phyloP scores from a whole-genome alignment of 495 filamentous ascomycete genomes.

The Aspergillus heteromorphus region DNA sequence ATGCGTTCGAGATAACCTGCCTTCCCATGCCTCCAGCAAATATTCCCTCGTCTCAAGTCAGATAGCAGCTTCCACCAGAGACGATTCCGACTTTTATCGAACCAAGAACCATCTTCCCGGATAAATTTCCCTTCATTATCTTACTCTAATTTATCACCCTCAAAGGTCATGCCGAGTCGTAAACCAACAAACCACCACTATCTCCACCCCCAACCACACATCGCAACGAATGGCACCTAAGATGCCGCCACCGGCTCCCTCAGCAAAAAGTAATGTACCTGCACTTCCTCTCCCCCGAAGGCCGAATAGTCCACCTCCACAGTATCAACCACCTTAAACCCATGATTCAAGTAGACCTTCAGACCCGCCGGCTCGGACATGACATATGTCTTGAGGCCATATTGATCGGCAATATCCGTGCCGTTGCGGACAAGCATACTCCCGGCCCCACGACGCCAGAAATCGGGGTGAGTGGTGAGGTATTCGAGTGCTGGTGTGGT shows the following conservation, averaged over 20 bases:
- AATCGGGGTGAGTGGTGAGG: slow-evolving; percentile 10
- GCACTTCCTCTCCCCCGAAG: slow-evolving; percentile 6
- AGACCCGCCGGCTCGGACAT: slow-evolving; percentile 16
- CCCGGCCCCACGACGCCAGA: slow-evolving; percentile 11
- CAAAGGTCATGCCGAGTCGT: no score
- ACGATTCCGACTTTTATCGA: no score
- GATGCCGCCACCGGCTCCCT: not conserved
- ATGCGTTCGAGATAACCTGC: no score
- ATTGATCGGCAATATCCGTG: slow-evolving; percentile 8
- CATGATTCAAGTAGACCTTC: slow-evolving; percentile 15
- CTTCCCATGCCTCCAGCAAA: no score
- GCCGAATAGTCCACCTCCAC: slow-evolving; percentile 10
- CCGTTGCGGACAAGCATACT: slow-evolving; percentile 16
- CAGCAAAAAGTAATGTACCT: slow-evolving; percentile 5
- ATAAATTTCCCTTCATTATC: no score
- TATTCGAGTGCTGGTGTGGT: slow-evolving; percentile 4
- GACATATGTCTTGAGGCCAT: slow-evolving; percentile 14
- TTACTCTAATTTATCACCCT: no score
- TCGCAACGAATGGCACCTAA: not conserved
- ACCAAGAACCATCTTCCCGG: no score
- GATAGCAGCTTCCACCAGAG: no score
- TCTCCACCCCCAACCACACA: not conserved
- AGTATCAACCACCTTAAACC: slow-evolving; percentile 11
- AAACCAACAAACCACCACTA: no score
- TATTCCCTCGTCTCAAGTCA: no score